Evolutionary conservation across 1,284 basidiomycete genomes (phyloP), one percentile per base, ranked within the genome.

Genomic region (Wallemia mellicola): DNA sequence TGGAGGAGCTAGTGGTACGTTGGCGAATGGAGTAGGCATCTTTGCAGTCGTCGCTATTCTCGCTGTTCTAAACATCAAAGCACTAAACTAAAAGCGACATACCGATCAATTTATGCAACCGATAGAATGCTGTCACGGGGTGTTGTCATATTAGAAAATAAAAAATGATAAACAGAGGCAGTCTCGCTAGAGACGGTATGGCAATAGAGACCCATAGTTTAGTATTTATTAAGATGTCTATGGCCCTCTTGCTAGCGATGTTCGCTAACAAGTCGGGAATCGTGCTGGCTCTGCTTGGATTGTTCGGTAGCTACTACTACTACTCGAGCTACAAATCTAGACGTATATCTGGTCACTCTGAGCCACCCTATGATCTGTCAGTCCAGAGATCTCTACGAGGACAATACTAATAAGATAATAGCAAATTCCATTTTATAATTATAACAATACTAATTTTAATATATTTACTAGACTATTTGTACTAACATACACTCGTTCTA

Each of bases 1-100:
- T 24, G 61, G 59, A 26, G 59, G 28, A 27, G 62, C 61, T 22
- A 61, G 57, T 26, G 38, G 38, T 11, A 48, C 38, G 14, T 48
- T 48, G 22, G 38, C 38, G 38, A 48, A 48, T 11, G 38, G 14
- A n/a, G 14, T n/a, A 3, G 19, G 5, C 3, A n/a, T 11, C 22
- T 11, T 5, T 11, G 38, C 38, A 15, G 38, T 48, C 14, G 38
- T 17, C 38, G 22, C 22, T 48, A n/a, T n/a, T 48, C 38, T 48
- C 5, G 38, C 22, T 11, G 14, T 48, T 48, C 38, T 48, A 11
- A 48, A 22, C 38, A 48, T 48, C 19, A 19, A 32, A 32, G 30
- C 19, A 9, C 19, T 7, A 19, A 19, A 19, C 19, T 32, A 32
- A 32, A 7, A 32, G 19, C n/a, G n/a, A n/a, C 38, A 48, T 48